Evolutionary conservation across 148 eudicot genomes (phyloP), one percentile per base, ranked within the genome.

Genomic region (Rhododendron henanense): DNA sequence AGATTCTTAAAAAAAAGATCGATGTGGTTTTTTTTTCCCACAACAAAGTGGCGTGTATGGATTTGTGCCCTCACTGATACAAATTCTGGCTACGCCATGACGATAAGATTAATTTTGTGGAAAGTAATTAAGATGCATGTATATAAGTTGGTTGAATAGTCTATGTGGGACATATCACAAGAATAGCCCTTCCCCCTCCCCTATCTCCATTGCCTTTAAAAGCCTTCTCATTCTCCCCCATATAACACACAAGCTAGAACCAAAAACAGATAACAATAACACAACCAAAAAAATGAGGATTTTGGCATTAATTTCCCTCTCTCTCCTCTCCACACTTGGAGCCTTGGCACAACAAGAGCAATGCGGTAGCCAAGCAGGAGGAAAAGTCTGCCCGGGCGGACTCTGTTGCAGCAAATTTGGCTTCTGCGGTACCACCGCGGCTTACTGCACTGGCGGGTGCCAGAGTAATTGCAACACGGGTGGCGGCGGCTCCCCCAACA

Each of bases 341-440:
- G 50, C 51, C 2, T 3, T n/a, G 1, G 80, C 76, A 18, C 74
- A 67, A 67, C 1, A 15, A 13, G 81, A 45, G 28, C 79, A 84
- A 84, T 84, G 85, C 4, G 85, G 85, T 11, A 73, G 85, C 47
- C 79, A 84, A 3, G 85, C 85, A 10, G 85, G 85, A 15, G 85
- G 85, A 3, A 16, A 28, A 25, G 10, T 53, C 11, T 84, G 86
- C 73, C 67, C 86, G 1, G 37, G 37, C 0, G 86, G 81, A 10
- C 50, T 84, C 21, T 84, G 86, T 37, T 84, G 86, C 47, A 84
- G 86, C 82, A 21, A 84, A 23, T 76, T 1, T 3, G 86, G 86
- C 4, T 84, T 9, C n/a, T 84, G 86, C 8, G 86, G 86, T 23
- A 35, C 45, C 65, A 77, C 86, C 0, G 1, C 69, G 2, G 86